Percentiles rank a stretch among this genome's conserved stretches.
Conservation (phyloP, 1,139 yeast species). For the Yamadazyma kanchanaburiensis region DNA sequence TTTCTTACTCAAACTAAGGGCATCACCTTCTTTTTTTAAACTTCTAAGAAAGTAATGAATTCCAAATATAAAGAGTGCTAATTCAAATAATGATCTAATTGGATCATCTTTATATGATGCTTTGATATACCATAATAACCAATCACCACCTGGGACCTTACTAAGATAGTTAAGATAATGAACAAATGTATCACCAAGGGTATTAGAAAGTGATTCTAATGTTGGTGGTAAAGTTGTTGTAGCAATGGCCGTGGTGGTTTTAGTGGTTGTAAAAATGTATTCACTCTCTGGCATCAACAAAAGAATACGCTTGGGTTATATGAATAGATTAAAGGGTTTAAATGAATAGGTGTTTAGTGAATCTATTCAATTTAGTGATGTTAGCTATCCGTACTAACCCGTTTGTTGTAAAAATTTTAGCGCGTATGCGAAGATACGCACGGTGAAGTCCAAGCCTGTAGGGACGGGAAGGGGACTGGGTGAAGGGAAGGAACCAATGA, state of each 20-base stretch:
- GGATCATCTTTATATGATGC: constrained; percentile 97
- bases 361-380: too few species aligned
- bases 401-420: too few species aligned
- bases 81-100: constrained; percentile 78
- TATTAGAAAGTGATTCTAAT: constrained; percentile 34
- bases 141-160: constrained; percentile 76
- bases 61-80: constrained; percentile 78
- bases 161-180: constrained; percentile 34
- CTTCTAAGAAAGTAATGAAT: constrained; percentile 79
- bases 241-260: constrained; percentile 24
- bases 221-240: constrained; percentile 35
- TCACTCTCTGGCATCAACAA: constrained; percentile 12
- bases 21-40: constrained; percentile 73
- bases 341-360: too few species aligned
- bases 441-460: too few species aligned
- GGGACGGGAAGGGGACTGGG: too few species aligned
- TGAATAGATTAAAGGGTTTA: too few species aligned
- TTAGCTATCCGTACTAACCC: too few species aligned
- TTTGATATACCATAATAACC: constrained; percentile 70
- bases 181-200: constrained; percentile 34
- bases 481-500: too few species aligned
- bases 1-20: constrained; percentile 56
- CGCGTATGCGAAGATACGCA: too few species aligned
- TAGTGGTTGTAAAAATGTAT: constrained; percentile 15
- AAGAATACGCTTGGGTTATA: too few species aligned